These are phyloP conservation scores for Pilasporangium apinafurcum DNA, from an alignment of 352 stramenopile species.

Conservation along the genomic window DNA sequence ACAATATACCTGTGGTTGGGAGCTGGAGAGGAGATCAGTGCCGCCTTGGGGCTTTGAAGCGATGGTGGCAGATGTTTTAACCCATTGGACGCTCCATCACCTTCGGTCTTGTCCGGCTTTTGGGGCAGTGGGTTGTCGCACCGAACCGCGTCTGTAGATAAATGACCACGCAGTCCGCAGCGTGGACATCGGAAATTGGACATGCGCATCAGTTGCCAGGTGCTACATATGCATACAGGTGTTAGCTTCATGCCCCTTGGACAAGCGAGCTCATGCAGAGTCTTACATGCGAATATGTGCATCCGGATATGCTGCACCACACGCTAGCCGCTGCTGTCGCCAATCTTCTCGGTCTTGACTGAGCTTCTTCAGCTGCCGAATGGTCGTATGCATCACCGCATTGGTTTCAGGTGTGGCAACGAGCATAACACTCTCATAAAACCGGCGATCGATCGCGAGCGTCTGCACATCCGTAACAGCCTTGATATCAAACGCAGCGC, in stretches of 20 bases:
- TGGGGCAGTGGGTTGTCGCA: slow-evolving; percentile 24
- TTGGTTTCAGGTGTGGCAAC: slow-evolving; percentile 34
- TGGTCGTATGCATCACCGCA: slow-evolving; percentile 25
- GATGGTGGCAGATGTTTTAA: too few relatives aligned
- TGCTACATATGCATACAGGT: slow-evolving; percentile 19
- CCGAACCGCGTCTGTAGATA: slow-evolving; percentile 36
- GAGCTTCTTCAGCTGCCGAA: slow-evolving; percentile 38
- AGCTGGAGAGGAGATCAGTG: too few relatives aligned
- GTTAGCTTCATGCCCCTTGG: not conserved
- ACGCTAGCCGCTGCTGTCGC: slow-evolving; percentile 65
- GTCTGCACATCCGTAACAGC: slow-evolving; percentile 57
- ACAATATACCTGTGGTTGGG: too few relatives aligned
- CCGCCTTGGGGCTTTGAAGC: too few relatives aligned
- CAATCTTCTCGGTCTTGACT: slow-evolving; percentile 59
- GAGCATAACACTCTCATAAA: slow-evolving; percentile 56
- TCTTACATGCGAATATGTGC: slow-evolving; percentile 68
- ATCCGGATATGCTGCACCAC: slow-evolving; percentile 55
- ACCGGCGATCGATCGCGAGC: slow-evolving; percentile 50
- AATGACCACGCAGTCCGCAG: slow-evolving; percentile 47
- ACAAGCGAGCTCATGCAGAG: not conserved
- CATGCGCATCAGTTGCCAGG: slow-evolving; percentile 74
- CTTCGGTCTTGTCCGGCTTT: too few relatives aligned
- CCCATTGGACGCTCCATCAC: too few relatives aligned
- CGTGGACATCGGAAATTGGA: slow-evolving; percentile 52
- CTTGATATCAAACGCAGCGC: slow-evolving; percentile 58